Base-by-base conservation (phyloP, 1,139 yeast species). In the Pichia kudriavzevii region DNA sequence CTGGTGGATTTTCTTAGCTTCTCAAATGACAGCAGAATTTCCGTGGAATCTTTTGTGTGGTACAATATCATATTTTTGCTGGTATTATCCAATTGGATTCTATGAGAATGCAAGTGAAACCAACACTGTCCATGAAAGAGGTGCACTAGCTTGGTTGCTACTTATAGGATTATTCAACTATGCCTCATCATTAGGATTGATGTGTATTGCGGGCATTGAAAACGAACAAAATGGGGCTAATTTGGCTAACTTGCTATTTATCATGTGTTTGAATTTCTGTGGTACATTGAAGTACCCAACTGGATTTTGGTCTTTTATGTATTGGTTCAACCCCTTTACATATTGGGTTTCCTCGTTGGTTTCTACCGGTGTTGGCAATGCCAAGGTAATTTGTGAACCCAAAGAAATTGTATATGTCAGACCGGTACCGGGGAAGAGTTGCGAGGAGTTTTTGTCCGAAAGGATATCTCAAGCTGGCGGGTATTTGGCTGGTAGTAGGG, bases 61-160 rank as follows among this genome's bases (percentile, higher is more conserved):
- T 5, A 65, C 79, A 0, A 35, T 75, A 17, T 69, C 66, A 56
- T 75, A 68, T 50, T 63, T 67, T 35, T 60, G 68, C 26, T 62
- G 69, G 40, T 78, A 75, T 50, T 76, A 72, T 62, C 79, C 82
- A 40, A 58, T 75, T 27, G 67, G 67, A 43, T 63, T 69, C 22
- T 56, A 61, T 36, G 59, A 58, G 34, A 45, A 54, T 6, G 64
- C 75, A 7, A 57, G 56, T 5, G 61, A 60, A 17, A 77, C 85
- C 22, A 74, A 73, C 35, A 58, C 64, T 34, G 59, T 65, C 32
- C 64, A 65, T 34, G 67, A 64, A 39, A 66, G 91, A 57, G 91
- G 91, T 46, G 85, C 75, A 5, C 59, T 78, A 48, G 67, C 40
- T 10, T 81, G 83, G 79, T 60, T 82, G 50, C 63, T 66, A 36